Conservation (phyloP, 805 yeast species). For the Pichia californica region DNA sequence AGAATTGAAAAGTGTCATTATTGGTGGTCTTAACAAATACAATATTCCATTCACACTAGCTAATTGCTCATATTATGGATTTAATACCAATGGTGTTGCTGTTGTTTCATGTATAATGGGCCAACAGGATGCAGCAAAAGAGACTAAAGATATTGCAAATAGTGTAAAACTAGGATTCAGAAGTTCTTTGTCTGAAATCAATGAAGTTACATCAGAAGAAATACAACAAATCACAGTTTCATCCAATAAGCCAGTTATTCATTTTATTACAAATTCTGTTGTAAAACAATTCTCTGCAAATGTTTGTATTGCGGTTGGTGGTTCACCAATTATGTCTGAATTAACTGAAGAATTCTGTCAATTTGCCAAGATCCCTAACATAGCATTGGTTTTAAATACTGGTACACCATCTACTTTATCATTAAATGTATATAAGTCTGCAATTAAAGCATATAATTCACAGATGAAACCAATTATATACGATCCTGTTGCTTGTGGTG, state of each 20-base stretch:
- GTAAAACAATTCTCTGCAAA: conserved; percentile 86
- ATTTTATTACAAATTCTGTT: conserved; percentile 85
- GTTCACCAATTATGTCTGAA: conserved; percentile 87
- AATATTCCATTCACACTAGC: conserved; percentile 56
- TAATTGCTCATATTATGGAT: conserved; percentile 40
- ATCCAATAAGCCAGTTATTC: conserved; percentile 53
- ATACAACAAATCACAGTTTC: not conserved
- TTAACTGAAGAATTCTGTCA: conserved; percentile 59
- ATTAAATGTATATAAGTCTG: conserved; percentile 40
- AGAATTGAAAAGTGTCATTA: conserved; percentile 58
- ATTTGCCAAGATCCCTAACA: conserved; percentile 47
- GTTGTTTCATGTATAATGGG: conserved; percentile 86
- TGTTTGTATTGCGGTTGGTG: conserved; percentile 76
- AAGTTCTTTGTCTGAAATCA: not conserved
- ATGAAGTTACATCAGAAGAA: not conserved
- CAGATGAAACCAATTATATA: conserved; percentile 58
- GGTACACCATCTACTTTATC: conserved; percentile 57
- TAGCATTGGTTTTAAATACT: conserved; percentile 61
- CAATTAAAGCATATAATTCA: conserved; percentile 52
- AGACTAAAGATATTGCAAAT: conserved; percentile 32
- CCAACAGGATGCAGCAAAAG: conserved; percentile 41
- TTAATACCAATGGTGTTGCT: conserved; percentile 71
- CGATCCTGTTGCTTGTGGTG: conserved; percentile 95
- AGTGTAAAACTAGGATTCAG: conserved; percentile 3
- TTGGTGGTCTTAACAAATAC: conserved; percentile 67